Evolutionary conservation across 345 rosid species (phyloP), one percentile per base, ranked within the genome.

Genomic region (Melastoma malabathricum): DNA sequence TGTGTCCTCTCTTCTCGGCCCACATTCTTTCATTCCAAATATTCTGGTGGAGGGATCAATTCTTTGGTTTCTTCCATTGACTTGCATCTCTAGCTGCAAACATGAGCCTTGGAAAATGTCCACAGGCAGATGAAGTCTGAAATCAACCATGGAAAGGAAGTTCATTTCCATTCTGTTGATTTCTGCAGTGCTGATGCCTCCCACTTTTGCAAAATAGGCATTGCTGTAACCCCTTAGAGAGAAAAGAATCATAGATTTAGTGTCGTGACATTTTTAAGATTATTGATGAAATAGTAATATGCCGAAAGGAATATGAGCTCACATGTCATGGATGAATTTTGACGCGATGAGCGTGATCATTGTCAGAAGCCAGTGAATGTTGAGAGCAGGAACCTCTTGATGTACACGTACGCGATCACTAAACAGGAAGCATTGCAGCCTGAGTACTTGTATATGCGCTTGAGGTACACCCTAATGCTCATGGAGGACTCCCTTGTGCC

Each of bases 171-270:
- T 58, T 44, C 64, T 64, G 60, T 75, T 78, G 70, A 78, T 62
- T 57, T 78, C 80, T 46, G 54, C 68, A 0, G 59, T 69, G 72
- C 76, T 63, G 14, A 72, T 66, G 13, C 84, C 84, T 65, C 78
- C 84, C 15, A 75, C 56, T 50, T 57, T 75, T 1, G 78, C 84
- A 54, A 59, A 72, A 50, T 72, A 68, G 4, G 68, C 65, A 43
- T 72, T 78, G 68, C 67, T 72, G 2, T 50, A 38, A 25, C 72
- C 56, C 58, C 80, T 74, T 65, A 64, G 6, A 3, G 51, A 29
- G 13, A 3, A 10, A 39, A 34, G 8, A 20, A 6, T 27, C 6
- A 2, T 27, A 27, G 31, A 27, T 27, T 27, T 27, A 27, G 31
- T 27, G 4, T 27, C 6, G 6, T 27, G 6, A 27, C 3, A 3